Conservation (phyloP, 179 eudicot genomes). For the Beta corolliflora region DNA sequence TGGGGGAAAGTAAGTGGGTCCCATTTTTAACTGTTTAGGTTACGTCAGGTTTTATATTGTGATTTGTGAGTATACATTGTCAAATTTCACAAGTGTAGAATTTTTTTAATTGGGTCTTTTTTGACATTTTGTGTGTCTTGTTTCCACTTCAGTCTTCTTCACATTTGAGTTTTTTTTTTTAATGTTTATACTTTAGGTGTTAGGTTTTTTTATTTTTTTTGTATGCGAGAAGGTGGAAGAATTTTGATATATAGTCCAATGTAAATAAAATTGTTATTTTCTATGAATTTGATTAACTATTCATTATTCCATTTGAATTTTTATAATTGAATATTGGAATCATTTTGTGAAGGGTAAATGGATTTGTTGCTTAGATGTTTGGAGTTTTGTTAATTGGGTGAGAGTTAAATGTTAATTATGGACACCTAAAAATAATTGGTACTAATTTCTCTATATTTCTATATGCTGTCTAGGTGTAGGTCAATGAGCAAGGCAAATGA, state of each 20-base stretch:
- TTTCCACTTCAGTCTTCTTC: background rate
- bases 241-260: background rate
- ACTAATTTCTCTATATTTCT: no score
- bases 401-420: no score
- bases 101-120: background rate
- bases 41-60: slow-evolving; percentile 17
- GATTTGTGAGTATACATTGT: background rate
- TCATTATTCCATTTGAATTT: no score
- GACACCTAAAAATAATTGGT: no score
- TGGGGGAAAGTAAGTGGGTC: slow-evolving; percentile 23
- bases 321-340: no score
- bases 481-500: no score
- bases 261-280: background rate
- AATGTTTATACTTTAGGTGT: slow-evolving; percentile 11
- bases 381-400: no score
- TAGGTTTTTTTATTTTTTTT: background rate
- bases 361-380: no score
- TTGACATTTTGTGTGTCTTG: no score
- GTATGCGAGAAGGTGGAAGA: background rate
- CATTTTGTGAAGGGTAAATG: no score
- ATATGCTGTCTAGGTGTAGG: no score
- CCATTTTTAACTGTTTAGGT: background rate
- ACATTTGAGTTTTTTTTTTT: background rate
- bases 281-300: background rate
- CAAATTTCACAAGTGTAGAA: slow-evolving; percentile 10